These are phyloP conservation scores for Tilletia caries DNA, from an alignment of 1,284 basidiomycete species.

Conservation along the genomic window DNA sequence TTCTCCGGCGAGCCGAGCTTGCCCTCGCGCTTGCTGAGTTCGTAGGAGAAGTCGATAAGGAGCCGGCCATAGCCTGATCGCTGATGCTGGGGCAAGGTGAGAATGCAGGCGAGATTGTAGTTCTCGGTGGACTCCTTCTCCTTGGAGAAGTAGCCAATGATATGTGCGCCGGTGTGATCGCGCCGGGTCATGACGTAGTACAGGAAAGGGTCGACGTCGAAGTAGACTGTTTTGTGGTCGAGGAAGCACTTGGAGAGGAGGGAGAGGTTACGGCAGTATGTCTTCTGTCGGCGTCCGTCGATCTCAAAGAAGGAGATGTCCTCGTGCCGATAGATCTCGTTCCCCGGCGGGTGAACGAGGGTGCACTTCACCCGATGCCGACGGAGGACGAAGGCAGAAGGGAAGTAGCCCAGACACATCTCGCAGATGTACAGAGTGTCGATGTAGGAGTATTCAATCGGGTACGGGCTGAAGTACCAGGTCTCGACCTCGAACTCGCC, in stretches of 20 bases:
- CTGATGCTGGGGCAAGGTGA: constrained; percentile 95
- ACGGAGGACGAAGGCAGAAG: constrained; percentile 32
- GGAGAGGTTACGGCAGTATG: constrained; percentile 96
- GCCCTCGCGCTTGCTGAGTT: constrained; percentile 90
- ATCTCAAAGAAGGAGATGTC: constrained; percentile 98
- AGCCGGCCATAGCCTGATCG: constrained; percentile 91
- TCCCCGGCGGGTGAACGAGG: constrained; percentile 89
- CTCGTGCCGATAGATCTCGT: constrained; percentile 96
- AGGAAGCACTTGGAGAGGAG: constrained; percentile 96
- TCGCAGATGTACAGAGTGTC: constrained; percentile 96
- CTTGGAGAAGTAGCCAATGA: constrained; percentile 98
- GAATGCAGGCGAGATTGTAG: constrained; percentile 98
- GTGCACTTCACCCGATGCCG: constrained; percentile 87
- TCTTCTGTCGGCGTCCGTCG: constrained; percentile 89
- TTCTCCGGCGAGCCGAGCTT: constrained; percentile 97
- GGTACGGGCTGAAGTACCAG: constrained; percentile 99
- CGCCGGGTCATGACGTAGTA: constrained; percentile 95
- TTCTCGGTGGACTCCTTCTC: constrained; percentile 97
- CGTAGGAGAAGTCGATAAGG: constrained; percentile 97
- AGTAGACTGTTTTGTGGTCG: constrained; percentile 98
- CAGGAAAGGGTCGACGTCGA: constrained; percentile 98
- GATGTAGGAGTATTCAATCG: constrained; percentile 92
- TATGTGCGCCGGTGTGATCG: constrained; percentile 84
- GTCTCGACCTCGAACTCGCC: constrained; percentile 93
- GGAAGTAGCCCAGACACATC: constrained; percentile 66